Base-by-base conservation (phyloP, 805 yeast genomes). In the Kodamaea sagamina region DNA sequence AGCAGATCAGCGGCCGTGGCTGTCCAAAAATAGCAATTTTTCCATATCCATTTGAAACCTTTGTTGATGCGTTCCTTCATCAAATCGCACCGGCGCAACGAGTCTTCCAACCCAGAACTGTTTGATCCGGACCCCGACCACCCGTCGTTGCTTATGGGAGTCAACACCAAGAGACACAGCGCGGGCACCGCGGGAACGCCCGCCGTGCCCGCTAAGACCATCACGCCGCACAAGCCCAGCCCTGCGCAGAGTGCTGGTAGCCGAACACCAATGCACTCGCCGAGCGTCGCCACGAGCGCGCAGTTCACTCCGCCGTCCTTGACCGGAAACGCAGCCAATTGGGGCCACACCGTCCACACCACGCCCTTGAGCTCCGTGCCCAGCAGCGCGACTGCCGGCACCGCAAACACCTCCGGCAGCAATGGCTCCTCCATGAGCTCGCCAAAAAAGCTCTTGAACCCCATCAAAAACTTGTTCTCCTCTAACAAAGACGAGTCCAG, bases 401-500 rank as follows among this genome's bases (percentile, higher is more conserved):
- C 34, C 17, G 19, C n/a, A 7, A 29, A n/a, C 15, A 29, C 37
- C 11, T 19, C 7, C 16, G 32, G 32, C 16, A 38, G 31, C 38
- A 16, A 31, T 19, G 36, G 32, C 10, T 32, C 39, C 11, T 17
- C 48, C 2, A 21, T 43, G 31, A 45, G 47, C 36, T 58, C 62
- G 10, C 63, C 64, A 13, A 59, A 59, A 39, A 57, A 57, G 46
- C 53, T 59, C 25, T 44, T 59, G 26, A 58, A 61, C 2, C 64
- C 64, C 11, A 59, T 59, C 26, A 57, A 55, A 50, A 59, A 58
- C 46, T 19, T 52, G 49, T 59, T 55, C 45, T 52, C 49, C 48
- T 55, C 27, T 47, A 50, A 42, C 15, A 38, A 38, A 13, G 41
- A 38, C 8, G 41, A 38, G 13, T 12, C 21, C 4, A 28, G 35